Conservation (phyloP, 352 stramenopile genomes). For the Pilasporangium apinafurcum region DNA sequence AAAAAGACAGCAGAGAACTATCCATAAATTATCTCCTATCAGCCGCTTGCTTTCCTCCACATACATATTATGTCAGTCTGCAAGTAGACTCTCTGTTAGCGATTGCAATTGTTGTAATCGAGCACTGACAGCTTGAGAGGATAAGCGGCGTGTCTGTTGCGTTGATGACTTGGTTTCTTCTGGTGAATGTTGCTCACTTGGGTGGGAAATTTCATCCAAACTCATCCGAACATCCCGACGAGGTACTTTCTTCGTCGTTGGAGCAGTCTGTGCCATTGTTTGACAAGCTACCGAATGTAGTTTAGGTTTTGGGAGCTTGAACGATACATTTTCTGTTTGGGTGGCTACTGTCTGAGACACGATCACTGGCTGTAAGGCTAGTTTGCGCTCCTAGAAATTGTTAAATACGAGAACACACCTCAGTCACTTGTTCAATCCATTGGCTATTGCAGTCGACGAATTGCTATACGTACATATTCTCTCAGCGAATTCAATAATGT, state of each 20-base stretch:
- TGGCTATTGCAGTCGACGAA: too few relatives aligned
- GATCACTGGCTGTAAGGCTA: slow-evolving; percentile 5
- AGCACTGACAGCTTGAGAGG: slow-evolving; percentile 17
- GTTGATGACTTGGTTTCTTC: neutral
- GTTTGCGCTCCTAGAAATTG: slow-evolving; percentile 22
- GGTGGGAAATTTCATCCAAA: slow-evolving; percentile 20
- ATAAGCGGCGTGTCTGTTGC: neutral
- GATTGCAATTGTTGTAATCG: slow-evolving; percentile 47
- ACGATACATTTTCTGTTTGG: slow-evolving; percentile 10
- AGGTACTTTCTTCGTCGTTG: neutral
- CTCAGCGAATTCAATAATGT: slow-evolving; percentile 48
- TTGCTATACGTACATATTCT: slow-evolving; percentile 18
- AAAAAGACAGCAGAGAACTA: too few relatives aligned
- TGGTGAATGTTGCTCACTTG: neutral
- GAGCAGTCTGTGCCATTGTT: neutral
- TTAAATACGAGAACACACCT: neutral
- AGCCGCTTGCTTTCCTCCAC: too few relatives aligned
- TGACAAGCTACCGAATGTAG: slow-evolving; percentile 2
- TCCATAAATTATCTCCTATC: too few relatives aligned
- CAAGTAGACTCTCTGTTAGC: slow-evolving; percentile 49
- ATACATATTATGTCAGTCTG: slow-evolving; percentile 31
- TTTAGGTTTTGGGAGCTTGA: neutral
- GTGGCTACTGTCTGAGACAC: slow-evolving; percentile 9
- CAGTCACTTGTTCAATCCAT: too few relatives aligned
- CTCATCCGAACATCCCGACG: slow-evolving; percentile 13